Conservation (phyloP, 257 asterid species). For the Primulina huaijiensis region DNA sequence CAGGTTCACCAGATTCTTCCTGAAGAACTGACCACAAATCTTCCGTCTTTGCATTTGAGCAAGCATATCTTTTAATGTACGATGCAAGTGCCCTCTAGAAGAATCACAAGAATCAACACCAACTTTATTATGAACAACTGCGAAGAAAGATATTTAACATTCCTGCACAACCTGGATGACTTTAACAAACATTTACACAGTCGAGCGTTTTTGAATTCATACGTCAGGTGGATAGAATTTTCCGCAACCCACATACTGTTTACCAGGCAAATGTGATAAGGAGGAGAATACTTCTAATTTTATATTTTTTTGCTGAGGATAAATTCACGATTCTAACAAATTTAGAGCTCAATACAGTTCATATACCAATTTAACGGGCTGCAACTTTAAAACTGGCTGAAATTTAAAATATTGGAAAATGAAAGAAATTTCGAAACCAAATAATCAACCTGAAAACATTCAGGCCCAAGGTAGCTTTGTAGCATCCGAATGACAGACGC, state of each 20-base stretch:
- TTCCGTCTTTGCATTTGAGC: constrained; percentile 91
- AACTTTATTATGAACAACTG: constrained; percentile 3
- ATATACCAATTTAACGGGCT: not conserved
- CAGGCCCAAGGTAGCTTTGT: constrained; percentile 91
- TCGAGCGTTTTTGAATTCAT: not conserved
- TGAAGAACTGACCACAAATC: constrained; percentile 93
- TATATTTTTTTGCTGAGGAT: not conserved
- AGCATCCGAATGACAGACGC: constrained; percentile 95
- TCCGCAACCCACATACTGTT: not conserved
- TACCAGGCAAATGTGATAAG: constrained; percentile 13
- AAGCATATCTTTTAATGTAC: constrained; percentile 73
- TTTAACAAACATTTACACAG: not conserved
- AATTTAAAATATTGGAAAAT: not conserved
- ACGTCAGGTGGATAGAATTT: not conserved
- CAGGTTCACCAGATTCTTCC: constrained; percentile 92
- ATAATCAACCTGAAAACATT: constrained; percentile 68
- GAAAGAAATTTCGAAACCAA: constrained; percentile 11
- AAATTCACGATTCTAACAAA: constrained; percentile 9
- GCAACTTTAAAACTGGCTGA: not conserved
- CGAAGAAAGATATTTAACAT: not conserved
- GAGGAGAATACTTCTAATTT: not conserved
- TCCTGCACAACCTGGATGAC: not conserved
- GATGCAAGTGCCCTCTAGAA: constrained; percentile 82
- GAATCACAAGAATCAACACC: constrained; percentile 21
- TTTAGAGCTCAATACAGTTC: not conserved